Conservation (phyloP, 345 rosid genomes). For the Eucalyptus cladocalyx region DNA sequence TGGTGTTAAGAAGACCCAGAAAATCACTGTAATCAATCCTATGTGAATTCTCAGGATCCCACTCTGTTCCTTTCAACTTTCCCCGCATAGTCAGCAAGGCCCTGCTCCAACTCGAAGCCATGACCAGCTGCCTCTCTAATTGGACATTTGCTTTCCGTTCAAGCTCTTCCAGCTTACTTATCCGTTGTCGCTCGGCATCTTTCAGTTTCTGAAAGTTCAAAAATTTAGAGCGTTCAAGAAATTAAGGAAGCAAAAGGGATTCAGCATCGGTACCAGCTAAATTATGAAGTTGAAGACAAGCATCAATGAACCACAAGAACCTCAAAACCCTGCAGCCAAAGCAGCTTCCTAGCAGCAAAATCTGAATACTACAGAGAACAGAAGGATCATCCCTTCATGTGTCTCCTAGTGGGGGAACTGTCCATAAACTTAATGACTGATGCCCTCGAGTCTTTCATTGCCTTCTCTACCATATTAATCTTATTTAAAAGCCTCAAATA, state of each 20-base stretch:
- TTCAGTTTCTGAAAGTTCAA: slow-evolving; percentile 34
- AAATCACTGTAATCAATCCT: slow-evolving; percentile 74
- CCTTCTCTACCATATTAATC: neutral
- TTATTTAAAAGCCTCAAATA: neutral
- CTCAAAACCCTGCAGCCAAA: neutral
- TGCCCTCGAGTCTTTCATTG: neutral
- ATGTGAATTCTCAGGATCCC: slow-evolving; percentile 82
- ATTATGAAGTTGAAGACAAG: neutral
- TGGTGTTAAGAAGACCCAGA: slow-evolving; percentile 60
- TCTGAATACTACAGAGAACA: neutral
- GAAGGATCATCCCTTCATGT: neutral
- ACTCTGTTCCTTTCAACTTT: slow-evolving; percentile 73
- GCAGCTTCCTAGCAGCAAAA: neutral
- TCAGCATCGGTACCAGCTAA: neutral
- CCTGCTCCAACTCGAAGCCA: slow-evolving; percentile 87
- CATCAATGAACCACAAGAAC: neutral
- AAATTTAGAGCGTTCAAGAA: neutral
- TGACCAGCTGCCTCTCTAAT: slow-evolving; percentile 83
- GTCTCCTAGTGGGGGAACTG: neutral
- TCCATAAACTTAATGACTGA: neutral
- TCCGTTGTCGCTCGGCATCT: slow-evolving; percentile 53
- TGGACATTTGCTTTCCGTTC: slow-evolving; percentile 68
- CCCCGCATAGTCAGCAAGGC: slow-evolving; percentile 52
- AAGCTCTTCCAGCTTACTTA: slow-evolving; percentile 54
- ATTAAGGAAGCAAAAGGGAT: neutral